Conservation (phyloP, 129 eudicot genomes). For the Flaveria robusta region DNA sequence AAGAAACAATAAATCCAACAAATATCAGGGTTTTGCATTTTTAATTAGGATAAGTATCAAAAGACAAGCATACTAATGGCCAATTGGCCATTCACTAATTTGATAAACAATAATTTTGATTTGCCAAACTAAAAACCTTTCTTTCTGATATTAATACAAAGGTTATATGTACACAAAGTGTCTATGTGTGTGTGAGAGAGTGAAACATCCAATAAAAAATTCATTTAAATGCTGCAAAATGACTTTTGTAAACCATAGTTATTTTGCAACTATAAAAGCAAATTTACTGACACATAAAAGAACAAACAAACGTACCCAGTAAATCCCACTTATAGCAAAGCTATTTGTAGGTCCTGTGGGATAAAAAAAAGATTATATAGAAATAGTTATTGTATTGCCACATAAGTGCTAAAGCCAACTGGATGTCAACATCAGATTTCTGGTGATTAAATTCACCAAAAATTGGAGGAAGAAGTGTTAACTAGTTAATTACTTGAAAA, state of each 20-base stretch:
- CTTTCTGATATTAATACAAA: not conserved
- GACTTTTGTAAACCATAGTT: not conserved
- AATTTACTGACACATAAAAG: not conserved
- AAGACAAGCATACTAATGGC: constrained; percentile 8
- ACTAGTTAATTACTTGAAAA: not conserved
- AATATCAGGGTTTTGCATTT: not conserved
- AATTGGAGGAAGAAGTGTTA: not conserved
- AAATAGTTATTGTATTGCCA: not conserved
- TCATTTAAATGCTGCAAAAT: not conserved
- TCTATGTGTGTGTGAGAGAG: not conserved
- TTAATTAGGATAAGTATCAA: constrained; percentile 1
- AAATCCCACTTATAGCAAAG: too few relatives aligned
- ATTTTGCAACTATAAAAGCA: not conserved
- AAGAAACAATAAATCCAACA: not conserved
- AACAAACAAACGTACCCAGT: not conserved
- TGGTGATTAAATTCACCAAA: not conserved
- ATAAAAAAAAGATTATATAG: too few relatives aligned
- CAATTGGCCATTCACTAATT: not conserved
- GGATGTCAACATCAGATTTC: not conserved
- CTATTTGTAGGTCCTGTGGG: too few relatives aligned
- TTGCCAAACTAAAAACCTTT: constrained; percentile 3
- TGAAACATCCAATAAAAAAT: not conserved
- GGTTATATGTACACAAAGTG: not conserved
- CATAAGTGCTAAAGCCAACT: not conserved
- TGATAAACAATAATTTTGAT: not conserved